Percentiles rank a stretch among this genome's conserved stretches.
Conservation (phyloP, 805 yeast genomes). For the Tetrapisispora iriomotensis region DNA sequence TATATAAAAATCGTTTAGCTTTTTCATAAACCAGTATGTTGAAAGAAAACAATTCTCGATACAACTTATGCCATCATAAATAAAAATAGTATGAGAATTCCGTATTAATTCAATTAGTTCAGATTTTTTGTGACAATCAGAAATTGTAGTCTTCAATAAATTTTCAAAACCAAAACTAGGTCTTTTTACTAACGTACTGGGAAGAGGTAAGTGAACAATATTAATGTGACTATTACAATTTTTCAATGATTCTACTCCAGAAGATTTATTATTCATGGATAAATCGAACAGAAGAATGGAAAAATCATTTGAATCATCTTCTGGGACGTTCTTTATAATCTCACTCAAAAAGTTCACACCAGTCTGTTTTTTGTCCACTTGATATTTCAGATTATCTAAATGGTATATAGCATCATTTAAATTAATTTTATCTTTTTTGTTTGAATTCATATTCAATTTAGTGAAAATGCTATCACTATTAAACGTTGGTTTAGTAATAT, state of each 20-base stretch:
- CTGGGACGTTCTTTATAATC: not conserved
- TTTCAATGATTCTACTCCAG: not conserved
- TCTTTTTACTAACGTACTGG: constrained; percentile 26
- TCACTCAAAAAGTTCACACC: not conserved
- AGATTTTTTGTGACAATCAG: constrained; percentile 13
- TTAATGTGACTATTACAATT: not conserved
- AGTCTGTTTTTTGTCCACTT: too few species aligned
- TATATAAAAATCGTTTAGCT: constrained; percentile 8
- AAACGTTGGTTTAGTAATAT: too few species aligned
- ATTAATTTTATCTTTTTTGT: not conserved
- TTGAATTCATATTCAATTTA: not conserved
- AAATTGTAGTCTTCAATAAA: constrained; percentile 16
- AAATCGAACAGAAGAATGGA: constrained; percentile 2
- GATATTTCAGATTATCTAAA: too few species aligned
- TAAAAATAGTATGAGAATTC: constrained; percentile 12
- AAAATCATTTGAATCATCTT: not conserved
- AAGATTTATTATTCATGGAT: constrained; percentile 1
- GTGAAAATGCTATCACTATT: not conserved
- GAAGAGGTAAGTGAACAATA: constrained; percentile 21
- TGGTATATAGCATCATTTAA: too few species aligned
- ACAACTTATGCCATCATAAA: constrained; percentile 22
- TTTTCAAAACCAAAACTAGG: constrained; percentile 23
- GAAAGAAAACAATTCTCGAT: constrained; percentile 14
- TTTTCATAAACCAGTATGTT: constrained; percentile 19
- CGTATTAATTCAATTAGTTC: constrained; percentile 14